Percentiles rank a stretch among this genome's conserved stretches.
Conservation (phyloP, 2,329 filamentous ascomycete genomes). For the Bipolaris gigantea region DNA sequence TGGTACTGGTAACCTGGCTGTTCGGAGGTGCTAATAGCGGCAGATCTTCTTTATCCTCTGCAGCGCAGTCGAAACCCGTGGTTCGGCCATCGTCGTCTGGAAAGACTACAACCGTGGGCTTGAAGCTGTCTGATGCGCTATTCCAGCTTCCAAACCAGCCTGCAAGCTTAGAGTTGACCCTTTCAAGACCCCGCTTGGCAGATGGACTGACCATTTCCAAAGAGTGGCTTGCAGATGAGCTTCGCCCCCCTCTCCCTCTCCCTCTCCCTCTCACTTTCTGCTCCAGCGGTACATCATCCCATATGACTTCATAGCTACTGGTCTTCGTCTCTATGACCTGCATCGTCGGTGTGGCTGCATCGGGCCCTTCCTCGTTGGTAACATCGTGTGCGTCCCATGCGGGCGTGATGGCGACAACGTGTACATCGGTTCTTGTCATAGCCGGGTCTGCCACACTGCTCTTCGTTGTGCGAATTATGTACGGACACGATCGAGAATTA, state of each 20-base stretch:
- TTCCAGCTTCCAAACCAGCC: slow-evolving; percentile 34
- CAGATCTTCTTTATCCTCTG: slow-evolving; percentile 28
- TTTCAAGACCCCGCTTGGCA: slow-evolving; percentile 27
- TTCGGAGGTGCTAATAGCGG: slow-evolving; percentile 33
- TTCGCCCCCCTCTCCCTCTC: slow-evolving; percentile 13
- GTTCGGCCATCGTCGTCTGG: slow-evolving; percentile 28
- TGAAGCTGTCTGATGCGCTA: slow-evolving; percentile 19
- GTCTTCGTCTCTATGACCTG: slow-evolving; percentile 36
- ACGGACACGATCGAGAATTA: slow-evolving; percentile 10
- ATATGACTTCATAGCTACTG: slow-evolving; percentile 36
- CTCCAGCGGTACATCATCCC: slow-evolving; percentile 31
- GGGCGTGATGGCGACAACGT: slow-evolving; percentile 37
- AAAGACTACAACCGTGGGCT: slow-evolving; percentile 33
- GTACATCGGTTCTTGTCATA: slow-evolving; percentile 40
- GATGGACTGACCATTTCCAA: slow-evolving; percentile 17
- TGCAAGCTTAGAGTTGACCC: slow-evolving; percentile 36
- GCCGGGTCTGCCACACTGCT: slow-evolving; percentile 32
- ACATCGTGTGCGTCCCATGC: slow-evolving; percentile 8
- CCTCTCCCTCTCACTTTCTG: slow-evolving; percentile 1
- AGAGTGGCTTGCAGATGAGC: slow-evolving; percentile 25
- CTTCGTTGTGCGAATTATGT: slow-evolving; percentile 17
- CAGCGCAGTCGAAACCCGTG: slow-evolving; percentile 11
- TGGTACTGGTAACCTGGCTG: slow-evolving; percentile 30
- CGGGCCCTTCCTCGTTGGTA: slow-evolving; percentile 4
- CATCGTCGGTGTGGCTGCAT: slow-evolving; percentile 38